Base-by-base conservation (phyloP, 225 moss, liverwort and hornwort species). In the Marchantia polymorpha region DNA sequence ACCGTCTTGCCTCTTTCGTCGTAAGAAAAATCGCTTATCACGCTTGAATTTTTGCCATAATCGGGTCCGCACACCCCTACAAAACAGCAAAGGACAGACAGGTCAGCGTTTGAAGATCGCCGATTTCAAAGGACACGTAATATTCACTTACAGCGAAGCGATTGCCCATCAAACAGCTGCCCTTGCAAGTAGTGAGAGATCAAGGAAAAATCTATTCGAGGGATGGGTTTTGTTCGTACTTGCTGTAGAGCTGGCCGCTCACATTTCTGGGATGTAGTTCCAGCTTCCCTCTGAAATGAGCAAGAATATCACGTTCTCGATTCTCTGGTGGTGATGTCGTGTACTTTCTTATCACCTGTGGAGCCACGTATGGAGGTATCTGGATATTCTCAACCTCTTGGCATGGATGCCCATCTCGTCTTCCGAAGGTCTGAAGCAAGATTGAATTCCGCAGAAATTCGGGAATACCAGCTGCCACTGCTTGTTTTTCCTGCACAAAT, bases 181-280 rank as follows among this genome's bases (percentile, higher is more conserved):
- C 14, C 59, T 12, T 59, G 59, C 17, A 8, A 61, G 23, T 19
- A n/a, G 23, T 61, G 61, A 61, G 23, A 7, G 8, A 22, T 0
- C 22, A 22, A 61, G 61, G 22, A 10, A n/a, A 23, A n/a, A 23
- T 61, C 23, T 10, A 61, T 26, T 67, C 15, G 12, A 59, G 22
- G 25, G n/a, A 73, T 50, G 3, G 3, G 52, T 39, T 39, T 39
- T 31, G 25, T 19, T 23, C 68, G 23, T 74, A 90, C 93, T 91
- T 94, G 89, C 97, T 93, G 85, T 97, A 97, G 74, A 94, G 78
- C 14, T 85, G 84, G 76, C 97, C 97, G 69, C 89, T 97, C 26
- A 92, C 86, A 77, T 88, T 94, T 80, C 90, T 94, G 23, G 97
- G 94, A 81, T 94, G 93, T 27, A 97, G 87, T 86, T 97, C 97